Evolutionary conservation across 495 filamentous ascomycete species (phyloP).

Genomic region (Glonium stellatum): DNA sequence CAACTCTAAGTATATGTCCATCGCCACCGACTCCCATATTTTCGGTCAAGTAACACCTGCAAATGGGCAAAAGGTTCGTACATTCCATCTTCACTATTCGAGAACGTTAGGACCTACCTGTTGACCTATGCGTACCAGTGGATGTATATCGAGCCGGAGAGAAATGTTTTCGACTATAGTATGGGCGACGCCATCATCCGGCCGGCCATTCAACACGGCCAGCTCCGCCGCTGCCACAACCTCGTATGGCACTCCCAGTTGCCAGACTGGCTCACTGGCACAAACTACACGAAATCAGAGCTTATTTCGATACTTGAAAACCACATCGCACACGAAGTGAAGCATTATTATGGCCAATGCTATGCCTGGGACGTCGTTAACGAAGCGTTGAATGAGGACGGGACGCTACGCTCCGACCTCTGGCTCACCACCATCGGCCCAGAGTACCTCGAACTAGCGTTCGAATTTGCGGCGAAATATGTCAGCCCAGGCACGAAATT

Average conservation of each 20-base stretch:
- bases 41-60: conserved; percentile 50
- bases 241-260: conserved; percentile 36
- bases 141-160: conserved; percentile 40
- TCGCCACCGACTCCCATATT: conserved; percentile 41
- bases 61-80: conserved; percentile 44
- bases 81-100: too few relatives aligned
- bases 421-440: conserved; percentile 31
- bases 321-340: conserved; percentile 35
- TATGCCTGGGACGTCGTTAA: conserved; percentile 39
- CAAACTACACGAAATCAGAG: conserved; percentile 26
- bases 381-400: conserved; percentile 36
- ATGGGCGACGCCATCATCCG: conserved; percentile 29
- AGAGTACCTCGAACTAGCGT: conserved; percentile 32
- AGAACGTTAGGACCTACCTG: too few relatives aligned
- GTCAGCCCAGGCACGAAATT: conserved; percentile 43
- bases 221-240: conserved; percentile 36
- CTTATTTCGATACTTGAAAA: conserved; percentile 28
- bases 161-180: conserved; percentile 35
- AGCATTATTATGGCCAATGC: conserved; percentile 34
- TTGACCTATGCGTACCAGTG: conserved; percentile 21
- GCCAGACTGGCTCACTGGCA: conserved; percentile 31
- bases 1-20: conserved; percentile 37
- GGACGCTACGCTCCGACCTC: conserved; percentile 24
- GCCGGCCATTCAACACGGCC: conserved; percentile 15
- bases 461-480: conserved; percentile 34